Percentiles rank a stretch among this genome's conserved stretches.
Conservation (phyloP, 2,329 filamentous ascomycete species). For the Beauveria medogensis region DNA sequence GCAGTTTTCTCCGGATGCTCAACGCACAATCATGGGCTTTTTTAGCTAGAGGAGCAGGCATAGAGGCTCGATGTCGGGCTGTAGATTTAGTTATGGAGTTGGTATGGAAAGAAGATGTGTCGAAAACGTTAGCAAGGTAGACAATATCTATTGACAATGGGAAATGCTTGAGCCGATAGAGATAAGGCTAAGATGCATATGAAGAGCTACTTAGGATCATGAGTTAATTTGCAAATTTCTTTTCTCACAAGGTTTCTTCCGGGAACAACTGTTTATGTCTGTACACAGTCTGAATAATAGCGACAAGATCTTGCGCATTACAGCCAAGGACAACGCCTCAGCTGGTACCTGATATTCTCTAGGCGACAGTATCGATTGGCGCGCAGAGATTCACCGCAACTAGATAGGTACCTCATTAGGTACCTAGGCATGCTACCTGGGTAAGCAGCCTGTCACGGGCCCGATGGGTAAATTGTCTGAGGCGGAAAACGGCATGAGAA, state of each 20-base stretch:
- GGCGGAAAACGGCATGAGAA: no score
- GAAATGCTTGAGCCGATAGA: neutral
- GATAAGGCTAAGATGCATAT: conserved; percentile 3
- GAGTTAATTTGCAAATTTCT: neutral
- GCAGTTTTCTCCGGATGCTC: conserved; percentile 69
- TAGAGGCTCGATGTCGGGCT: neutral
- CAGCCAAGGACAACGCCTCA: no score
- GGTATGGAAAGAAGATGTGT: neutral
- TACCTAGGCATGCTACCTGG: no score
- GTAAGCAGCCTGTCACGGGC: no score
- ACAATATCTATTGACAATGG: neutral
- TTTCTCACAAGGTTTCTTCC: neutral
- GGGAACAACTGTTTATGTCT: neutral
- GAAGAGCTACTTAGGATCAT: conserved; percentile 5
- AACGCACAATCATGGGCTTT: conserved; percentile 69
- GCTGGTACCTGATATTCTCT: no score
- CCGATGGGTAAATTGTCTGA: no score
- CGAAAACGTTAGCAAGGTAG: conserved; percentile 5
- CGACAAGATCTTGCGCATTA: neutral
- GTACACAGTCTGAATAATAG: neutral
- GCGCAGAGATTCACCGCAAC: no score
- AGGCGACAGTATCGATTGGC: no score
- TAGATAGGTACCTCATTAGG: no score
- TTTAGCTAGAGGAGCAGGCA: conserved; percentile 49
- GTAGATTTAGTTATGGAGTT: neutral